Percentiles rank a stretch among this genome's conserved stretches.
These are phyloP conservation scores for Stephania japonica DNA, from an alignment of 164 flowering plant genomes.

Conservation along the genomic window DNA sequence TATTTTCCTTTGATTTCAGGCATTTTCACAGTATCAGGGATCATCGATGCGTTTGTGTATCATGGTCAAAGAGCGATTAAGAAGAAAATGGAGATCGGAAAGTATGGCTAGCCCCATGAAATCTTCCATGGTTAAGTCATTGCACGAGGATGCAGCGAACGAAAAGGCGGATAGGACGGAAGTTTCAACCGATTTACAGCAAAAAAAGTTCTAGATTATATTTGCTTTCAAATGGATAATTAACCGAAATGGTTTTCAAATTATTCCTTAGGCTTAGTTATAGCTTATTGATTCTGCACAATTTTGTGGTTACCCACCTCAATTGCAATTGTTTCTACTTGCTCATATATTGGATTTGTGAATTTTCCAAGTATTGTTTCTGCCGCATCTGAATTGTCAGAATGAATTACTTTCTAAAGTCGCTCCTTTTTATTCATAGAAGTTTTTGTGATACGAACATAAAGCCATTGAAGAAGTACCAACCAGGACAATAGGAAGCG, in stretches of 20 bases:
- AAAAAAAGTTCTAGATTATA: too few relatives aligned
- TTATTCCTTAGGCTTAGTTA: neutral
- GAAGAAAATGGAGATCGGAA: slow-evolving; percentile 61
- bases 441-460: too few relatives aligned
- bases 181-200: neutral
- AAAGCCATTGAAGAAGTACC: too few relatives aligned
- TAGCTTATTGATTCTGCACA: neutral
- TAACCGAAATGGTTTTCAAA: neutral
- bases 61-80: slow-evolving; percentile 56
- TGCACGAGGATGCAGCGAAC: neutral
- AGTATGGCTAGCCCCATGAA: slow-evolving; percentile 31
- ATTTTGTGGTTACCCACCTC: neutral
- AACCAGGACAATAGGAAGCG: too few relatives aligned
- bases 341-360: neutral
- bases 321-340: neutral
- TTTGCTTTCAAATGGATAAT: neutral
- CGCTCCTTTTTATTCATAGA: too few relatives aligned
- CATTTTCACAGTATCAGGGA: slow-evolving; percentile 63
- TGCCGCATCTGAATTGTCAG: too few relatives aligned
- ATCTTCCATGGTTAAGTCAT: neutral
- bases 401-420: too few relatives aligned
- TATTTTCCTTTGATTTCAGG: slow-evolving; percentile 30
- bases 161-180: neutral
- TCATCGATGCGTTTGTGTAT: slow-evolving; percentile 59
- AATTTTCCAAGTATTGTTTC: neutral